Evolutionary conservation across 1,284 basidiomycete species (phyloP), one percentile per base, ranked within the genome.

Genomic region (Exobasidium cylindrosporum): DNA sequence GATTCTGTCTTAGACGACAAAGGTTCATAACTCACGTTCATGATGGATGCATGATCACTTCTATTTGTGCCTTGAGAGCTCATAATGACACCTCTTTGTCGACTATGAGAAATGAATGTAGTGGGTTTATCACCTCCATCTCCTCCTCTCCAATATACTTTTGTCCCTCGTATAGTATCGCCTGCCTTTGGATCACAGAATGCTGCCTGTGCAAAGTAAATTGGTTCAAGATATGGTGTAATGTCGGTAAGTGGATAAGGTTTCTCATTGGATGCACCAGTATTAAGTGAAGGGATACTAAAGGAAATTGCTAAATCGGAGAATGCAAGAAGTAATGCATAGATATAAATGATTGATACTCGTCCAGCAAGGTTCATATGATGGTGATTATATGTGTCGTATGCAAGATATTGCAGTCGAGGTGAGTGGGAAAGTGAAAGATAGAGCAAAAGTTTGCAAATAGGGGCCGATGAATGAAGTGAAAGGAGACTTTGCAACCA

Each of bases 61-160:
- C 3, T 50, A 13, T 50, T 50, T 23, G 47, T 50, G 4, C 47
- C 47, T 50, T 50, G 47, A 28, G 13, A 28, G n/a, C 21, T 28
- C 2, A 50, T 13, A 21, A 50, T 24, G 13, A 50, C 26, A 13
- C 47, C 47, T 50, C 5, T 4, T 6, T 2, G 14, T 50, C n/a
- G 47, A 50, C 47, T 50, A 6, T 50, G 47, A 21, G 47, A 14
- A 13, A 50, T 50, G 21, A 50, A 50, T 4, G 26, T 28, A 14
- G 26, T 50, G 14, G n/a, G 47, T 24, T 13, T 14, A 28, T 5
- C 4, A 21, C 5, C 26, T 50, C 47, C 47, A 28, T 50, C 47
- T 3, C 47, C 47, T 24, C n/a, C 47, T 50, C 26, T 23, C 47
- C 47, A 50, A 28, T 24, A 6, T 24, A 50, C 47, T 28, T 23